A percentile compares a stretch with the other conserved stretches of the same genome.
Evolutionary conservation across 192 early-diverging fungal genomes (phyloP).

Genomic region (Podila minutissima): DNA sequence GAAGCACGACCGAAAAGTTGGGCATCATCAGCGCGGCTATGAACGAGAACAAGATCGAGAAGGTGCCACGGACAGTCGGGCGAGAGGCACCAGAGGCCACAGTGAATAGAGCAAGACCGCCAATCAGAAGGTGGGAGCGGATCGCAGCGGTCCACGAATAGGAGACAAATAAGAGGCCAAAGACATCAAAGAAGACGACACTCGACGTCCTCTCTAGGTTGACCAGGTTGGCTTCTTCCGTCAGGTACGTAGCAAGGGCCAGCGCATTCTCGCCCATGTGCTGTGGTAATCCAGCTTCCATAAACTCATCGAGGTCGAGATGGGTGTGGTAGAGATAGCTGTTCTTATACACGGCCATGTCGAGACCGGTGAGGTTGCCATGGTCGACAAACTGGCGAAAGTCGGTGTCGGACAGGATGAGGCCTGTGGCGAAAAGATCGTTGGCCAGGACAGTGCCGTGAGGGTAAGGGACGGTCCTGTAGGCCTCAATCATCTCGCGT

Average conservation of each 20-base stretch:
- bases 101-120: constrained; percentile 29
- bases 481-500: constrained; percentile 71
- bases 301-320: constrained; percentile 66
- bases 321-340: constrained; percentile 82
- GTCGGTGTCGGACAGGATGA: constrained; percentile 82
- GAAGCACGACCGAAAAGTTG: constrained; percentile 35
- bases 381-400: constrained; percentile 80
- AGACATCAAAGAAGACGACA: constrained; percentile 72
- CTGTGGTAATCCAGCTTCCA: constrained; percentile 71
- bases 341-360: constrained; percentile 81
- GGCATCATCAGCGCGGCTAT: constrained; percentile 36
- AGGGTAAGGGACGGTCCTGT: constrained; percentile 68
- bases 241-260: constrained; percentile 63
- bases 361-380: constrained; percentile 70
- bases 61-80: constrained; percentile 32
- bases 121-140: constrained; percentile 56
- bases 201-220: constrained; percentile 59
- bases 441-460: constrained; percentile 74
- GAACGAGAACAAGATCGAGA: constrained; percentile 47
- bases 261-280: constrained; percentile 78
- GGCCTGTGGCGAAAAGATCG: constrained; percentile 66
- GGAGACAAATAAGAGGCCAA: constrained; percentile 68
- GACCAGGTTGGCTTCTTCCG: constrained; percentile 59
- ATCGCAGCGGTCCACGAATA: constrained; percentile 67
- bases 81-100: constrained; percentile 18